Evolutionary conservation across 345 rosid genomes (phyloP).

Genomic region (Populus alba): DNA sequence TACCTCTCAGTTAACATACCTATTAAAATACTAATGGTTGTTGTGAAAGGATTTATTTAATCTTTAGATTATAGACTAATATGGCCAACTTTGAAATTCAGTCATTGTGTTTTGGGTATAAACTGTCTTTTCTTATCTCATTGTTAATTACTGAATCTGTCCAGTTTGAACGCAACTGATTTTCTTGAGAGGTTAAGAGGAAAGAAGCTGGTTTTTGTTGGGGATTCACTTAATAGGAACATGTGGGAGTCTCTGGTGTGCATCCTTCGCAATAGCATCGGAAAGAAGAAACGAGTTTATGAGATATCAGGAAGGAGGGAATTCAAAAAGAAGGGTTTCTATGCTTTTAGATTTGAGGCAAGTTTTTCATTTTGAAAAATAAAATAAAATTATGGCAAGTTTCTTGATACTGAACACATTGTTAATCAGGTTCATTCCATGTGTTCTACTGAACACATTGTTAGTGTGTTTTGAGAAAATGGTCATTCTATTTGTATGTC

Average conservation of each 20-base stretch:
- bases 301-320: conserved; percentile 74
- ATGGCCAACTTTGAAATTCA: background rate
- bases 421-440: no score
- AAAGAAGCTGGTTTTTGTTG: conserved; percentile 79
- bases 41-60: background rate
- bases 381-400: background rate
- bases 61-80: no score
- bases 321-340: conserved; percentile 77
- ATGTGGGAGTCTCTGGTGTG: conserved; percentile 97
- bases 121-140: background rate
- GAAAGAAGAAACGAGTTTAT: conserved; percentile 59
- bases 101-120: background rate
- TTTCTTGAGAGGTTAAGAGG: conserved; percentile 76
- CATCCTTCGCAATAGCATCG: conserved; percentile 60
- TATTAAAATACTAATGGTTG: background rate
- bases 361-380: conserved; percentile 19
- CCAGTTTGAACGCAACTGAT: conserved; percentile 75
- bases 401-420: background rate
- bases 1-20: background rate
- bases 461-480: background rate
- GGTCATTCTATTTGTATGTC: background rate
- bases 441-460: background rate
- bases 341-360: conserved; percentile 83
- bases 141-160: conserved; percentile 16
- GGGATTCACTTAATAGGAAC: conserved; percentile 82